Evolutionary conservation across 176 grass and related monocot species (phyloP), one percentile per base, ranked within the genome.

Genomic region (Carex littledalei): DNA sequence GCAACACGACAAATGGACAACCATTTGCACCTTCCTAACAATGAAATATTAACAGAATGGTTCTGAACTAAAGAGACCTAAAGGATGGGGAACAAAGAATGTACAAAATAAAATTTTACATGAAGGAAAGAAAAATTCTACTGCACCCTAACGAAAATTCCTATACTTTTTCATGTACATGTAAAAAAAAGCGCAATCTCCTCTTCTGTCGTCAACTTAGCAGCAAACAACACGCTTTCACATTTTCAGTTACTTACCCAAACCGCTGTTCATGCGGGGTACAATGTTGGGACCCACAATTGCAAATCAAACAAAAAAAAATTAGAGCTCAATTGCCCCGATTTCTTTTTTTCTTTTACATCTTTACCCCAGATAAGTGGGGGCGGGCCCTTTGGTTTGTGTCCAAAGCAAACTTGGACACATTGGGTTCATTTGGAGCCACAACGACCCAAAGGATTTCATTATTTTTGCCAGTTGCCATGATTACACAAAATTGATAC

Each of bases 381-480:
- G 21, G 67, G 45, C 53, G 22, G 50, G 80, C 49, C 35, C 72
- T 80, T 84, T 78, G 86, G 78, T 64, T 77, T 76, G 65, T 80
- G 82, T 65, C 77, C 78, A 63, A 84, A 66, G 63, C 84, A 84
- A 88, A 35, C 85, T 67, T 90, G 67, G 62, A 88, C 71, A 81
- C 76, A n/a, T 29, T 76, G 53, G 68, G 78, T 88, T 86, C 87
- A 88, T 85, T 83, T 89, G 70, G 85, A 89, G 84, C 87, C 74
- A 34, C 77, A 90, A 86, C 54, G 31, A 79, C 86, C 85, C 65
- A 81, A 91, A 39, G 81, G 77, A 80, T 65, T 61, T 61, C 37
- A 75, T 70, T 86, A 84, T 84, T 77, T 87, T 67, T 84, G 86
- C 85, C 64, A 76, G 63, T 41, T 68, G 68, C 74, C 31, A 60